Base-by-base conservation (phyloP, 1,139 yeast genomes). In the Suhomyces bokatorum region DNA sequence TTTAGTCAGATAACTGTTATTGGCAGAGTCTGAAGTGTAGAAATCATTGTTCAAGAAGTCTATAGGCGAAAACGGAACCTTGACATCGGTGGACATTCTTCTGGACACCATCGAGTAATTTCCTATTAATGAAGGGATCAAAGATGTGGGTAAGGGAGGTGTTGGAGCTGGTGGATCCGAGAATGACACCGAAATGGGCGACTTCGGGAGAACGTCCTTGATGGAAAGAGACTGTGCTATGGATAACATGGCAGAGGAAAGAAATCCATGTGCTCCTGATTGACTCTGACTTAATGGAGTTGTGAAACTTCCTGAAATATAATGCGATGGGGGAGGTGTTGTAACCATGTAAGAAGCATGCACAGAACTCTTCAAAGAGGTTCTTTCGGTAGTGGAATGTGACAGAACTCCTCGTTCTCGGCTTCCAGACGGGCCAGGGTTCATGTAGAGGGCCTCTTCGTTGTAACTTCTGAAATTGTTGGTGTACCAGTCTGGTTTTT, bases 101-200 rank as follows among this genome's bases (percentile, higher is more conserved):
- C 64, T 66, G 27, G 64, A 60, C 2, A 73, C 63, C 14, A 70
- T 67, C 10, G 77, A 69, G 46, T 69, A 70, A 17, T 66, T 69
- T 7, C 75, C 75, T 11, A 73, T 65, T 11, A 73, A 64, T 9
- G 75, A 69, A 0, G 78, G 78, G 10, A 73, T 62, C 32, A 73
- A 56, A n/a, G 71, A 62, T 0, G 77, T 70, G 3, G 66, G 60
- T 8, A 62, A 42, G 3, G 58, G 59, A 1, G 68, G 59, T 13
- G 52, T 39, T 10, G 46, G 46, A 11, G 51, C 20, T 3, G 16
- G 28, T 2, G 41, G 43, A 7, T 39, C 42, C 37, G 20, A 28
- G 29, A 52, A 43, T 16, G 44, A 14, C n/a, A 30, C 16, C 2
- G 42, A 28, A 10, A 42, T 34, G 7, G 44, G 47, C 5, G 47